Percentiles rank a stretch among this genome's conserved stretches.
phyloP scores from a whole-genome alignment of 2,329 filamentous ascomycete species.

The Botrytis fragariae region DNA sequence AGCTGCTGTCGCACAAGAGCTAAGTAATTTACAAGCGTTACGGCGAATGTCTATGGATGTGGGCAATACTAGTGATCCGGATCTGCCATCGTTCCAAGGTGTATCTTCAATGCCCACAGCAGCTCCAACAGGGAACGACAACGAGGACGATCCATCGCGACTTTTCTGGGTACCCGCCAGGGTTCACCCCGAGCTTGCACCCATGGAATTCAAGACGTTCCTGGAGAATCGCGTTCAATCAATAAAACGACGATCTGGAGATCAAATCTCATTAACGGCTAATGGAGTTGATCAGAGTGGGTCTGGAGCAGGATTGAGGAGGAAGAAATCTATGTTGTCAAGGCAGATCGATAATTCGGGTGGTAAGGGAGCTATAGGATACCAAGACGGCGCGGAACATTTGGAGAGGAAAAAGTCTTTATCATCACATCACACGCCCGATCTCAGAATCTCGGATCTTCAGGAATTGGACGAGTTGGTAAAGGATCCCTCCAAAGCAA shows the following conservation, averaged over 20 bases:
- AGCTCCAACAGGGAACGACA: conserved; percentile 68
- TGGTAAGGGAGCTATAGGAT: conserved; percentile 57
- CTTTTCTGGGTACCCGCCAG: conserved; percentile 95
- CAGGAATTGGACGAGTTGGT: conserved; percentile 76
- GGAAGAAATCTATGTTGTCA: conserved; percentile 96
- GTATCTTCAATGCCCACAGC: conserved; percentile 66
- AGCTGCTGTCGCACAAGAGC: conserved; percentile 67
- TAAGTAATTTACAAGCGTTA: conserved; percentile 71
- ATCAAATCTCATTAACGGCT: conserved; percentile 61
- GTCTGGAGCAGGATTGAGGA: conserved; percentile 61
- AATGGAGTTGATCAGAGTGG: conserved; percentile 52
- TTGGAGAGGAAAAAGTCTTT: conserved; percentile 71
- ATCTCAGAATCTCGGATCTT: conserved; percentile 60
- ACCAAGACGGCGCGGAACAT: conserved; percentile 79
- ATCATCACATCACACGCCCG: conserved; percentile 48
- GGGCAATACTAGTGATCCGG: conserved; percentile 61
- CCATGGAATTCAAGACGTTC: conserved; percentile 95
- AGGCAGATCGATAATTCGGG: conserved; percentile 78
- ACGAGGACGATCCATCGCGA: conserved; percentile 84
- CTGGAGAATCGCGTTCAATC: conserved; percentile 89
- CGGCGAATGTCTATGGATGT: conserved; percentile 78
- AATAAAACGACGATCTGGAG: conserved; percentile 80
- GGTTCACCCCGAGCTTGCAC: conserved; percentile 90
- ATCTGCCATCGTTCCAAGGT: conserved; percentile 70
- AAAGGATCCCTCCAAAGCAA: conserved; percentile 70